Conservation (phyloP, 176 grass and related monocot species). For the Otatea glauca region DNA sequence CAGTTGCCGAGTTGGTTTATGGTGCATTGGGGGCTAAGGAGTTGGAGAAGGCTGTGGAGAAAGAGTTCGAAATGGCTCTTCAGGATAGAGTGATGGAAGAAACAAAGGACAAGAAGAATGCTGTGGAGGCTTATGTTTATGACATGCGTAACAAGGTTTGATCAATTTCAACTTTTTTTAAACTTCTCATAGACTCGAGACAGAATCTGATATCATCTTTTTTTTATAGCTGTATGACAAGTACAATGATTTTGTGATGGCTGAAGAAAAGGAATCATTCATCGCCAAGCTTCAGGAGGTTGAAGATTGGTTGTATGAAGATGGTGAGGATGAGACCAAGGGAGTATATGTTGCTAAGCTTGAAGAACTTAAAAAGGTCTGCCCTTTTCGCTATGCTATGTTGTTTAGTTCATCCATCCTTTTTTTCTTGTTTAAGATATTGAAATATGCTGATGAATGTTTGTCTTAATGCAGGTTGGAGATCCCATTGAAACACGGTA, state of each 20-base stretch:
- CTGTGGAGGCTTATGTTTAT: constrained; percentile 96
- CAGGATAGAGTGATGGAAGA: constrained; percentile 98
- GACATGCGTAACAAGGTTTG: constrained; percentile 96
- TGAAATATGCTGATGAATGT: background rate
- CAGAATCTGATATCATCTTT: constrained; percentile 40
- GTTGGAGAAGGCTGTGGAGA: constrained; percentile 81
- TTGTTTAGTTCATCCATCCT: background rate
- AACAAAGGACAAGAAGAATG: constrained; percentile 98
- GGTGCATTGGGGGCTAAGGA: constrained; percentile 66
- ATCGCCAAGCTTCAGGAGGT: constrained; percentile 80
- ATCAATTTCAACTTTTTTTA: background rate
- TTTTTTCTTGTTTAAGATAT: constrained; percentile 2
- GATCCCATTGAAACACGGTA: constrained; percentile 69
- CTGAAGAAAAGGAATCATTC: constrained; percentile 72
- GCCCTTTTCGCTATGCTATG: background rate
- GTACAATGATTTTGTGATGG: constrained; percentile 69
- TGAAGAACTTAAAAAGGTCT: constrained; percentile 82
- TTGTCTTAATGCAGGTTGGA: constrained; percentile 55
- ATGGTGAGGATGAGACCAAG: constrained; percentile 97
- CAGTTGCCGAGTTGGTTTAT: constrained; percentile 72
- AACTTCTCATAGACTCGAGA: background rate
- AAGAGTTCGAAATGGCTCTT: constrained; percentile 97
- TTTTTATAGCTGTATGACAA: constrained; percentile 77
- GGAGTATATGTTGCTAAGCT: constrained; percentile 95
- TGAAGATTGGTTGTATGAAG: constrained; percentile 99